These are phyloP conservation scores for Exophiala viscosa DNA, from an alignment of 2,329 filamentous ascomycete genomes.

Conservation along the genomic window DNA sequence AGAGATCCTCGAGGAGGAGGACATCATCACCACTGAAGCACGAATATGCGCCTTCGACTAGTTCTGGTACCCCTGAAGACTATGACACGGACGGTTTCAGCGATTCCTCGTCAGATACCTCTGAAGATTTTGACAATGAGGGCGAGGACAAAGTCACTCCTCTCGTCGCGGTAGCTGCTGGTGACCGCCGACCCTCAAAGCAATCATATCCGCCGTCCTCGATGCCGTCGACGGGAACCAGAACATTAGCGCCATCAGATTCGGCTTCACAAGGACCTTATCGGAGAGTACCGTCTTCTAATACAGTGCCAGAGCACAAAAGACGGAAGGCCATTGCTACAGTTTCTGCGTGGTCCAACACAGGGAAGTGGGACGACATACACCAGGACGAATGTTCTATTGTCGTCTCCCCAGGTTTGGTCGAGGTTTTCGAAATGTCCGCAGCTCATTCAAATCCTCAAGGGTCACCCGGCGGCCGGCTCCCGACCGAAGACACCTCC, in stretches of 20 bases:
- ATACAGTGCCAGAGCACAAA: conserved; percentile 40
- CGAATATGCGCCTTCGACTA: conserved; percentile 85
- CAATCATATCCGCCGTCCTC: conserved; percentile 36
- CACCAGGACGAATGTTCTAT: conserved; percentile 62
- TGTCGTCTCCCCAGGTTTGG: conserved; percentile 60
- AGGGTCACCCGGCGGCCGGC: conserved; percentile 21
- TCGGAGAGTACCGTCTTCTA: conserved; percentile 45
- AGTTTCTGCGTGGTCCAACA: conserved; percentile 63
- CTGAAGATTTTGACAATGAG: conserved; percentile 50
- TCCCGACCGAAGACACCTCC: conserved; percentile 30
- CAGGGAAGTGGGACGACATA: conserved; percentile 59
- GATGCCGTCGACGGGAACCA: conserved; percentile 40
- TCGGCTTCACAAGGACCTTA: conserved; percentile 75
- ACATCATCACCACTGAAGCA: conserved; percentile 94
- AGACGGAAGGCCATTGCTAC: conserved; percentile 56
- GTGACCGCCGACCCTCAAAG: conserved; percentile 41
- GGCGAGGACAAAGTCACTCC: conserved; percentile 48
- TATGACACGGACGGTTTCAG: conserved; percentile 52
- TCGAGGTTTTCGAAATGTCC: conserved; percentile 59
- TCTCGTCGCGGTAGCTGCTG: conserved; percentile 30
- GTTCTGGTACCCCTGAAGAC: conserved; percentile 58
- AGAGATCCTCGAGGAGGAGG: conserved; percentile 55
- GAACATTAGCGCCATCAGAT: conserved; percentile 72
- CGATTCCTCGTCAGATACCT: conserved; percentile 48
- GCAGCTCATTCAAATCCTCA: conserved; percentile 40